A percentile compares a stretch with the other conserved stretches of the same genome.
Conservation (phyloP, 495 filamentous ascomycete species). For the Annulohypoxylon nitens region DNA sequence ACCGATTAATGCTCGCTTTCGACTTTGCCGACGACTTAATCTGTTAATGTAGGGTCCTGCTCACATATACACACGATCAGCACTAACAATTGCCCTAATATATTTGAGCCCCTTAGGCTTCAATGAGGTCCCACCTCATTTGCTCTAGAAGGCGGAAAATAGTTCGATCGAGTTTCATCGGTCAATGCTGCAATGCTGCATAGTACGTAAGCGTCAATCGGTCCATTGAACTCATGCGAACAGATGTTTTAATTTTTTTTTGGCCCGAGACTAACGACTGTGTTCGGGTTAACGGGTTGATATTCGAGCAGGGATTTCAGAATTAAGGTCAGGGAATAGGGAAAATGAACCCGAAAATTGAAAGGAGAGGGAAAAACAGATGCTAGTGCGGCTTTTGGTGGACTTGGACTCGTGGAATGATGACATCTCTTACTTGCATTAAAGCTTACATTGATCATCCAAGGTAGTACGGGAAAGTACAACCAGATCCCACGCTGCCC, state of each 20-base stretch:
- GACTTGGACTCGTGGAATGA: conserved; percentile 27
- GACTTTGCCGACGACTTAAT: background rate
- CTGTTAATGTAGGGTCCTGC: conserved; percentile 16
- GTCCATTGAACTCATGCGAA: background rate
- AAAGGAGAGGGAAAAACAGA: background rate
- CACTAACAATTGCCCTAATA: conserved; percentile 4
- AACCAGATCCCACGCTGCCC: conserved; percentile 39
- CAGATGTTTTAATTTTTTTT: conserved; percentile 14
- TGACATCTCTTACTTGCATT: conserved; percentile 40
- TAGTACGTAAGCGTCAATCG: background rate
- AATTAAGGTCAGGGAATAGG: conserved; percentile 5
- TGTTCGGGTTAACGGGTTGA: conserved; percentile 17
- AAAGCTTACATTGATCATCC: conserved; percentile 33
- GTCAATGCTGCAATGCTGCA: background rate
- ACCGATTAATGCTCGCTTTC: background rate
- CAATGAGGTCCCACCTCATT: conserved; percentile 29
- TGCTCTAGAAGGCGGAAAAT: background rate
- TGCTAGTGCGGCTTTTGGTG: conserved; percentile 35
- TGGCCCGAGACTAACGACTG: conserved; percentile 7
- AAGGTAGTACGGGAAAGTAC: conserved; percentile 37
- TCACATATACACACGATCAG: conserved; percentile 17
- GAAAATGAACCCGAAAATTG: conserved; percentile 3
- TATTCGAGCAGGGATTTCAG: background rate
- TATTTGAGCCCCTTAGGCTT: conserved; percentile 28
- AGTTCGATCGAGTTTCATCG: background rate